phyloP scores from a whole-genome alignment of 805 yeast genomes.

The Saccharomyces mikatae region DNA sequence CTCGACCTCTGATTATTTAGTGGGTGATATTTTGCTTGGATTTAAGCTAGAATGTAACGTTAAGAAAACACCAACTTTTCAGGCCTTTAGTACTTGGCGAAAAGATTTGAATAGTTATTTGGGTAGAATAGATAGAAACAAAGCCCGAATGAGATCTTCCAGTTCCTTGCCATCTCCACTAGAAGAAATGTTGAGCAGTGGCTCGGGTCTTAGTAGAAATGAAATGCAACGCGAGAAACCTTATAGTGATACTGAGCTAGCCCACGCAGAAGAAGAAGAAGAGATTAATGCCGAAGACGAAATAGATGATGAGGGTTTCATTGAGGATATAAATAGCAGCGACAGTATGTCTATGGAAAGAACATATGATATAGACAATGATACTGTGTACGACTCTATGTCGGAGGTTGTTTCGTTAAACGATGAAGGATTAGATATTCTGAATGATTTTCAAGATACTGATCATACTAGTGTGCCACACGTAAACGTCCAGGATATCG shows the following conservation, averaged over 20 bases:
- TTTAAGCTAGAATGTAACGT: conserved; percentile 13
- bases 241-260: neutral
- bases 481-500: neutral
- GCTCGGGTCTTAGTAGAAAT: neutral
- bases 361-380: conserved; percentile 1
- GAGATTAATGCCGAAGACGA: conserved; percentile 9
- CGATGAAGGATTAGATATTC: conserved; percentile 1
- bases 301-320: conserved; percentile 6
- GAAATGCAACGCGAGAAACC: neutral
- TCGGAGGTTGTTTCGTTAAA: conserved; percentile 8
- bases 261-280: conserved; percentile 1
- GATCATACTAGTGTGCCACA: conserved; percentile 1
- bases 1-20: conserved; percentile 3
- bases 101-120: conserved; percentile 5
- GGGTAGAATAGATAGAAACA: neutral
- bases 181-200: neutral
- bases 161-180: neutral
- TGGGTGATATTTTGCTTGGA: conserved; percentile 23
- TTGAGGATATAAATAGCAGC: conserved; percentile 3
- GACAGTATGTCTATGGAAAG: neutral
- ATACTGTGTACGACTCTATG: conserved; percentile 7
- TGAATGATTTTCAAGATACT: conserved; percentile 2
- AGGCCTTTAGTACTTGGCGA: conserved; percentile 20
- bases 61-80: conserved; percentile 14
- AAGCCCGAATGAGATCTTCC: neutral